Evolutionary conservation across 345 rosid genomes (phyloP).

Genomic region (Lumnitzera littorea): DNA sequence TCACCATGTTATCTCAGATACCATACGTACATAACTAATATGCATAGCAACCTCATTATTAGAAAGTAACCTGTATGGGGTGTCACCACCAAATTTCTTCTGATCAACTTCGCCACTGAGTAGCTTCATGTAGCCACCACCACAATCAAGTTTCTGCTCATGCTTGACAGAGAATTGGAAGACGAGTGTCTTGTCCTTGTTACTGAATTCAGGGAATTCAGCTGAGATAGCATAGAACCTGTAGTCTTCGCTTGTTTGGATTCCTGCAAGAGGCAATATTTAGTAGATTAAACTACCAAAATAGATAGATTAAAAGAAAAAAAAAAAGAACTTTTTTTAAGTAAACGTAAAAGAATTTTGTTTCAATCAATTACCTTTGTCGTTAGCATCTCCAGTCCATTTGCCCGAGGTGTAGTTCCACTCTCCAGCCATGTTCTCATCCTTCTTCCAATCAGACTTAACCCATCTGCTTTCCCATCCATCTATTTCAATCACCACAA

Average conservation of each 20-base stretch:
- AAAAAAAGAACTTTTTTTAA: neutral
- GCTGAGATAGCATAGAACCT: conserved; percentile 98
- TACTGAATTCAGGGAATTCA: conserved; percentile 84
- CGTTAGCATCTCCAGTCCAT: conserved; percentile 82
- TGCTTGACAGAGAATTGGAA: conserved; percentile 98
- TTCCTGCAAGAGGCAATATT: conserved; percentile 35
- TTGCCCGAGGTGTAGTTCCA: conserved; percentile 94
- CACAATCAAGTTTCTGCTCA: conserved; percentile 99
- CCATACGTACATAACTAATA: neutral
- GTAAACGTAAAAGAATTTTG: too few relatives aligned
- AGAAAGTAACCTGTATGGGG: conserved; percentile 66
- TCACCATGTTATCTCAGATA: neutral
- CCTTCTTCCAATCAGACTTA: conserved; percentile 86
- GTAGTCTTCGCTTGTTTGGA: conserved; percentile 95
- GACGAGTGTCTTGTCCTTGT: conserved; percentile 83
- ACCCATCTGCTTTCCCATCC: conserved; percentile 98
- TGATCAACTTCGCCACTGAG: conserved; percentile 86
- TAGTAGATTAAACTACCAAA: neutral
- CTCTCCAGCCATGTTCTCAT: conserved; percentile 78
- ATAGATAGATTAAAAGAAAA: neutral
- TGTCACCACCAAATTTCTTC: conserved; percentile 95
- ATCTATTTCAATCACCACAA: conserved; percentile 28
- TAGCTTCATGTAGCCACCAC: conserved; percentile 99
- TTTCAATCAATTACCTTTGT: conserved; percentile 47
- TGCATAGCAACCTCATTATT: neutral